These are phyloP conservation scores for Clonostachys rosea DNA, from an alignment of 2,329 filamentous ascomycete species.

Conservation along the genomic window DNA sequence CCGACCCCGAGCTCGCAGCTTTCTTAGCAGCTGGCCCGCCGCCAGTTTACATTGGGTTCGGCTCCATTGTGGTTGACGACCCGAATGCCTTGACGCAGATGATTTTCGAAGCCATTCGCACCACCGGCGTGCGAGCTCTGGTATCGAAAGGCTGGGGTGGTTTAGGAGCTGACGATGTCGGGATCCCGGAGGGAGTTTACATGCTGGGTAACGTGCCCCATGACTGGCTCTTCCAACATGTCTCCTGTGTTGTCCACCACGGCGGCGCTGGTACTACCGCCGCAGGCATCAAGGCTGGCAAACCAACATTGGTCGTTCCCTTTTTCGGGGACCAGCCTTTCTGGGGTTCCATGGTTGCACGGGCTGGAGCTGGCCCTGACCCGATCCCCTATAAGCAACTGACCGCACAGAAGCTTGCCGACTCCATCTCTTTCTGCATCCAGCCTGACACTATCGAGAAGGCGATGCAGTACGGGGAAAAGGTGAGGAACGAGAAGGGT, in stretches of 20 bases:
- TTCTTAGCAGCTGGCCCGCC: constrained; percentile 67
- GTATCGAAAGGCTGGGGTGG: constrained; percentile 90
- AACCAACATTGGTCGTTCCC: constrained; percentile 77
- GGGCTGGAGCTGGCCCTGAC: constrained; percentile 65
- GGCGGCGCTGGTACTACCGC: constrained; percentile 86
- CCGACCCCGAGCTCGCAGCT: constrained; percentile 56
- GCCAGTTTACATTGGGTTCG: constrained; percentile 80
- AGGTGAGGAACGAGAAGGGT: constrained; percentile 63
- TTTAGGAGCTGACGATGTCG: constrained; percentile 65
- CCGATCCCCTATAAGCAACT: constrained; percentile 67
- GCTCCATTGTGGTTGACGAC: constrained; percentile 77
- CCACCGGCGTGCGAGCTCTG: constrained; percentile 68
- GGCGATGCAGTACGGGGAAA: constrained; percentile 52
- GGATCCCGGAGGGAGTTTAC: constrained; percentile 70
- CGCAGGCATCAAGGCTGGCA: constrained; percentile 75
- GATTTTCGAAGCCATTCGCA: constrained; percentile 66
- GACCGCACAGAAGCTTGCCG: constrained; percentile 60
- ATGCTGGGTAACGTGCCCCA: constrained; percentile 85
- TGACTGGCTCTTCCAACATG: constrained; percentile 82
- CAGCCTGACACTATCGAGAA: constrained; percentile 54
- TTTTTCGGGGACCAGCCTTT: constrained; percentile 87
- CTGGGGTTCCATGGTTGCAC: constrained; percentile 73
- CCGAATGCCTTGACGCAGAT: constrained; percentile 65
- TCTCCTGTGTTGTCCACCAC: constrained; percentile 81
- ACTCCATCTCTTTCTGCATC: constrained; percentile 57